These are phyloP conservation scores for Fusarium albidum DNA, from an alignment of 2,329 filamentous ascomycete genomes.

Conservation along the genomic window DNA sequence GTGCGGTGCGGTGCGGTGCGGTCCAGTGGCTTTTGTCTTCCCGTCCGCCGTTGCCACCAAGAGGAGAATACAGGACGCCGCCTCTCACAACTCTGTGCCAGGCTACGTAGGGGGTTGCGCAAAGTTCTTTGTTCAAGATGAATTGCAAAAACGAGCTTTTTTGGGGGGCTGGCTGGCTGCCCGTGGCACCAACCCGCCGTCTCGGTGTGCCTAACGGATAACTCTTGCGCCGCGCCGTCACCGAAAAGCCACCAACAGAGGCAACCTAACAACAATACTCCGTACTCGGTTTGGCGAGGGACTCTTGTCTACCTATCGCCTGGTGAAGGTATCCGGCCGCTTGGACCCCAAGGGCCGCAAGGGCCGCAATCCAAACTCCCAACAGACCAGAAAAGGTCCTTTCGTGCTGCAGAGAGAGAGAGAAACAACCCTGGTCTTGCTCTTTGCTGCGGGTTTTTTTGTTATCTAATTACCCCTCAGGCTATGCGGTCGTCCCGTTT, in stretches of 20 bases:
- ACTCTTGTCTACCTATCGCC: not conserved
- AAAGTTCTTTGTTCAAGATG: slow-evolving; percentile 7
- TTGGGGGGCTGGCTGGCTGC: too few relatives aligned
- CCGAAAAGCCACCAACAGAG: slow-evolving; percentile 17
- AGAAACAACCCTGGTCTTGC: too few relatives aligned
- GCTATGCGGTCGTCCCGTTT: too few relatives aligned
- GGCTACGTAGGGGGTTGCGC: slow-evolving; percentile 22
- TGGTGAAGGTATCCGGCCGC: slow-evolving; percentile 22
- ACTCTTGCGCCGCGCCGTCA: slow-evolving; percentile 5
- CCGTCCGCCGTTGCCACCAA: slow-evolving; percentile 11
- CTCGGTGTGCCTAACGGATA: slow-evolving; percentile 19
- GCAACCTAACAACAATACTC: too few relatives aligned
- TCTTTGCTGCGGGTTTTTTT: too few relatives aligned
- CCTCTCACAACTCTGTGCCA: not conserved
- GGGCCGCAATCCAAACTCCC: slow-evolving; percentile 6
- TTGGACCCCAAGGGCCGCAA: slow-evolving; percentile 13
- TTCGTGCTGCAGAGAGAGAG: too few relatives aligned
- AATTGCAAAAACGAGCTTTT: slow-evolving; percentile 2
- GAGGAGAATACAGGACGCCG: not conserved
- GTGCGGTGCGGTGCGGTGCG: slow-evolving; percentile 7
- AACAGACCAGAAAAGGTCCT: slow-evolving; percentile 4
- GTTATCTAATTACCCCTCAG: too few relatives aligned
- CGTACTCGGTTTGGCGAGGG: slow-evolving; percentile 12
- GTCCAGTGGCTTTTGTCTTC: slow-evolving; percentile 14
- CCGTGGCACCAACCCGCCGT: slow-evolving; percentile 6